Evolutionary conservation across 306 rosid genomes (phyloP).

Genomic region (Cicer judaicum): DNA sequence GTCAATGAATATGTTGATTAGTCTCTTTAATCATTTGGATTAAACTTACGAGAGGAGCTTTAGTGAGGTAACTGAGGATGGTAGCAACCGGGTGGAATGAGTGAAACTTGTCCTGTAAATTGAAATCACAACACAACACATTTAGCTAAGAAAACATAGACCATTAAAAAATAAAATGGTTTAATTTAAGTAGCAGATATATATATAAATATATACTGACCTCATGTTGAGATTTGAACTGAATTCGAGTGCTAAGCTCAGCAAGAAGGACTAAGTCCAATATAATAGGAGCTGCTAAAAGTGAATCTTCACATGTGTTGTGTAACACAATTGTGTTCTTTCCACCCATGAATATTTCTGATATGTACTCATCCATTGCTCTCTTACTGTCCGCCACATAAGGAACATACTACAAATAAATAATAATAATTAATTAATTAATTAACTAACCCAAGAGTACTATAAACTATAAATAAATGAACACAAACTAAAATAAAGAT

Average conservation of each 20-base stretch:
- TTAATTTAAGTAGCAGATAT: not conserved
- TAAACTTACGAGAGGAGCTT: constrained; percentile 92
- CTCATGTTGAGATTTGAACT: constrained; percentile 86
- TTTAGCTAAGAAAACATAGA: not conserved
- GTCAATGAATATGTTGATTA: no score
- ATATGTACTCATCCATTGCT: constrained; percentile 97
- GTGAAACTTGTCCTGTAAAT: constrained; percentile 79
- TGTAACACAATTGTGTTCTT: constrained; percentile 83
- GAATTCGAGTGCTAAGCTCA: constrained; percentile 91
- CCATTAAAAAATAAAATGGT: not conserved
- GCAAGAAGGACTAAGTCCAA: constrained; percentile 96
- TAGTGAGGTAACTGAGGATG: constrained; percentile 89
- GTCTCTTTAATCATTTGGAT: not conserved
- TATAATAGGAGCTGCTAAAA: constrained; percentile 92
- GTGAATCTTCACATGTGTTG: constrained; percentile 98
- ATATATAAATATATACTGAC: constrained; percentile 44
- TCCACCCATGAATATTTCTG: constrained; percentile 99
- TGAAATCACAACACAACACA: not conserved
- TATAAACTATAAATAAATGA: constrained; percentile 10
- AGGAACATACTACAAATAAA: constrained; percentile 72
- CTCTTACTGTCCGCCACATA: constrained; percentile 94
- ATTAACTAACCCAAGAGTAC: not conserved
- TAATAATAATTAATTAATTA: not conserved
- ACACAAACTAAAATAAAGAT: no score
- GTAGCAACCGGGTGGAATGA: constrained; percentile 97